Conservation (phyloP, 2,329 filamentous ascomycete genomes). For the Teratosphaeria gauchensis region DNA sequence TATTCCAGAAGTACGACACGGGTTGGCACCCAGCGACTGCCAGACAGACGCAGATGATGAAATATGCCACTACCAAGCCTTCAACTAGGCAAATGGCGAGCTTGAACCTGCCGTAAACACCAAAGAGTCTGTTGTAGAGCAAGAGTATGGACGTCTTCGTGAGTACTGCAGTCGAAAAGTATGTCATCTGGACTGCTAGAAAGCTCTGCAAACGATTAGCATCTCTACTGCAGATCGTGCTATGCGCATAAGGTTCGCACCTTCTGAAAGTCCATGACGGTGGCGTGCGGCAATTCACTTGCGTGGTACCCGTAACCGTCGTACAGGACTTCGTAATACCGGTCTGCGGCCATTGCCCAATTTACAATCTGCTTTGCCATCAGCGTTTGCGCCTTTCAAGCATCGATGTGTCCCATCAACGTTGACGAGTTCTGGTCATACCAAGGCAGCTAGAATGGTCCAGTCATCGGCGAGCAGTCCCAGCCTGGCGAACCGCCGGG, state of each 20-base stretch:
- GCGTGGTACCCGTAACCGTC: not conserved
- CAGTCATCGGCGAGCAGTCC: not conserved
- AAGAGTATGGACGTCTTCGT: conserved; percentile 40
- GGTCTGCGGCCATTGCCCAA: not conserved
- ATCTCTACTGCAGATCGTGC: not conserved
- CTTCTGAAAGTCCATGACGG: not conserved
- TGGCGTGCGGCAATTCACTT: not conserved
- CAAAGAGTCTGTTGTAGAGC: conserved; percentile 41
- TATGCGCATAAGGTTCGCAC: not conserved
- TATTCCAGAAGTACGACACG: conserved; percentile 33
- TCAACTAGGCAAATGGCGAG: conserved; percentile 28
- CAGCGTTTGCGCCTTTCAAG: not conserved
- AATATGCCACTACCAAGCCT: conserved; percentile 28
- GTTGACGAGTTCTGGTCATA: not conserved
- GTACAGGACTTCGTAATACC: not conserved
- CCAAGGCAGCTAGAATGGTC: not conserved
- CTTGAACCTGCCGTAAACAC: conserved; percentile 26
- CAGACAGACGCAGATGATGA: conserved; percentile 20
- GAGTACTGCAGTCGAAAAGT: conserved; percentile 22
- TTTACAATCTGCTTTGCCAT: not conserved
- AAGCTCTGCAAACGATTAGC: not conserved
- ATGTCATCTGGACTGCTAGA: not conserved
- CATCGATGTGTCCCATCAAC: not conserved
- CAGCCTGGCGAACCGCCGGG: not conserved
- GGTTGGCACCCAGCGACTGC: conserved; percentile 32